Evolutionary conservation across 106 monocot species (phyloP), one percentile per base, ranked within the genome.

Genomic region (Phalaenopsis aphrodite): DNA sequence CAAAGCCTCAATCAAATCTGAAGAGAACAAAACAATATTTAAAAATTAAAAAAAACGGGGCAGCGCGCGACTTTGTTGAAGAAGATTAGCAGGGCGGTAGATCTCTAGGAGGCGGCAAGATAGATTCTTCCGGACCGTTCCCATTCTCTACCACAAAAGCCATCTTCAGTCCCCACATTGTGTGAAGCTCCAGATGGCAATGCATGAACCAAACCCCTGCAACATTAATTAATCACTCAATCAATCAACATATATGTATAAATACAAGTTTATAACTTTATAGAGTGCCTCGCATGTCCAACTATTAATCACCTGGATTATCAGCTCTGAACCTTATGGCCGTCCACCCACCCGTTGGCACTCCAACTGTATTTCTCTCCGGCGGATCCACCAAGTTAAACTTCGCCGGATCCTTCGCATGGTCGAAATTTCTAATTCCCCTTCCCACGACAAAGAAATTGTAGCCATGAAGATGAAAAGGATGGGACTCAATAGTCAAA

Each of bases 151-250:
- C 88, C 0, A 88, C 83, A 24, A 88, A 85, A 14, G 85, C 88
- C 85, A 85, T 88, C 82, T 82, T 83, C 66, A 88, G 18, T 12
- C 88, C 88, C 88, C 88, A 88, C 10, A 72, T 75, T 4, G 88
- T 88, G 81, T 88, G 88, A 78, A 88, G 55, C 83, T 88, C 88
- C 52, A 88, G 78, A 77, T 88, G 88, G 42, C 88, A 80, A 72
- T 80, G 80, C 80, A 80, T 76, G 67, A 80, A 84, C 84, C 79
- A 84, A 39, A 84, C 80, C 39, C 80, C 84, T 77, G 14, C 39
- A 65, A 3, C 69, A 69, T 30, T 30, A 30, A 38, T 41, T 49
- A 6, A 67, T 52, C 52, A 52, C 3, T 52, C 52, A 10, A 52
- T 52, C 12, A 52, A 52, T 12, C 3, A 52, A 52, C 3, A 45